Base-by-base conservation (phyloP, 345 rosid species). In the Citrus inodora region DNA sequence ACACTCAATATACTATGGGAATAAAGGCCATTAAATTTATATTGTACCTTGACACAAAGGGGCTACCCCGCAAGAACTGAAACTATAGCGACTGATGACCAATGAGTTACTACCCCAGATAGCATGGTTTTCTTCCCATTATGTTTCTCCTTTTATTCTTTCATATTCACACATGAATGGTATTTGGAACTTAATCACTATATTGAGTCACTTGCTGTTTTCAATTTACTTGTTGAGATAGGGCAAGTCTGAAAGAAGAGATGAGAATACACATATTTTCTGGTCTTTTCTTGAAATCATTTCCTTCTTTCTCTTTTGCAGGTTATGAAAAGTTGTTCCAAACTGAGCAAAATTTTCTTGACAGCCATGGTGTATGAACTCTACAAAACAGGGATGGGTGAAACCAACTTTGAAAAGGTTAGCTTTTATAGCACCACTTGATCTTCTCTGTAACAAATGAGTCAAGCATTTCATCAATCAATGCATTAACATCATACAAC, bases 321-420 rank as follows among this genome's bases (percentile, higher is more conserved):
- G 97, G 87, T 95, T 28, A 93, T 95, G 93, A 93, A 86, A 87
- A 87, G 83, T 73, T 80, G 89, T 65, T 88, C 98, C 5, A 92
- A 83, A 72, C 82, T 92, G 11, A 83, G 94, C 82, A 95, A 93
- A 86, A 92, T 95, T 30, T 93, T 91, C 87, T 88, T 95, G 88
- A 87, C 95, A 2, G 98, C 98, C 66, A 92, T 95, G 98, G 97
- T 93, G 42, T 88, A 90, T 11, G 99, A 95, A 85, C 98, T 93
- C 59, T 95, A 95, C 75, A 93, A 91, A 86, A 93, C 98, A 46
- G 98, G 99, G 80, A 91, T 93, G 95, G 88, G 90, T 9, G 98
- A 92, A 84, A 93, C 96, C 51, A 88, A 87, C 19, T 93, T 95
- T 76, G 99, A 95, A 67, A 89, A 94, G 95, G 99, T 92, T 62